phyloP scores from a whole-genome alignment of 116 monocot genomes.

The Dioscorea cayenensis region DNA sequence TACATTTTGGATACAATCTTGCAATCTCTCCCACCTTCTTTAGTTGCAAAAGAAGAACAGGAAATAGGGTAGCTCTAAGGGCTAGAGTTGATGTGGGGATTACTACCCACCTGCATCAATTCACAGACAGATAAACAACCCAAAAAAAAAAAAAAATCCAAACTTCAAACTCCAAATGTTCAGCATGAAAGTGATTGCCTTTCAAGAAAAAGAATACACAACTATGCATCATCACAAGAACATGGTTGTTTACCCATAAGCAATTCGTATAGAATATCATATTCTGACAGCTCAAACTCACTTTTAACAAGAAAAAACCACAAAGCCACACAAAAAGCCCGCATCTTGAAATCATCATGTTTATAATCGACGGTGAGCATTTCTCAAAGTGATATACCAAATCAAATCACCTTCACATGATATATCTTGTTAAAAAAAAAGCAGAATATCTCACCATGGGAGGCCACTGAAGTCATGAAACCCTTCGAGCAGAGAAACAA shows the following conservation, averaged over 20 bases:
- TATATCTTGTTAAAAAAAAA: not conserved
- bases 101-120: constrained; percentile 48
- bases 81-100: constrained; percentile 52
- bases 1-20: constrained; percentile 65
- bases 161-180: not conserved
- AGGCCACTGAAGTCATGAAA: constrained; percentile 50
- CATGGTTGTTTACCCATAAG: too few species aligned
- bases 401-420: not conserved
- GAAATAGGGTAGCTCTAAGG: constrained; percentile 41
- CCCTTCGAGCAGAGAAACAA: constrained; percentile 43
- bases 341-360: too few species aligned
- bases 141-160: not conserved
- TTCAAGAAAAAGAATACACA: not conserved
- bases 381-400: not conserved
- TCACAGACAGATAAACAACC: not conserved
- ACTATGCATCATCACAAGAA: not conserved
- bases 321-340: not conserved
- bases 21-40: constrained; percentile 54
- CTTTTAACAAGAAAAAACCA: not conserved
- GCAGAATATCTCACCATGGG: constrained; percentile 36
- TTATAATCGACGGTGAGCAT: not conserved
- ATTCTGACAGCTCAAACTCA: not conserved
- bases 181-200: not conserved
- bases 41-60: constrained; percentile 50
- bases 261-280: too few species aligned